Evolutionary conservation across 2,329 filamentous ascomycete genomes (phyloP), one percentile per base, ranked within the genome.

Genomic region (Sarocladiaceae sp.): DNA sequence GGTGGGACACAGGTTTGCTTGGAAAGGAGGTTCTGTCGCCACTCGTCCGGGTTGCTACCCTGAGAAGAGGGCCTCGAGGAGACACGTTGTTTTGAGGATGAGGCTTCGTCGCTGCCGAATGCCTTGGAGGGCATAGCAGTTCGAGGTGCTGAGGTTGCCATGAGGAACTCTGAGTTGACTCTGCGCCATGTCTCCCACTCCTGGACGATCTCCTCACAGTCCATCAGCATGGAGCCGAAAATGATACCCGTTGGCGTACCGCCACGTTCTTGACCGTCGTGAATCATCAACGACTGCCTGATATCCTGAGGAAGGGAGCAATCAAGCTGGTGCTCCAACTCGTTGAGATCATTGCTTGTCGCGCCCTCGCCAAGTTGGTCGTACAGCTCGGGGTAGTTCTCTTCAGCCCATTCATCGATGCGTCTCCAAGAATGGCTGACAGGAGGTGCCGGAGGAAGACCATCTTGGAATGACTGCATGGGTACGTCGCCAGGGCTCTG

Each of bases 191-290:
- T 94, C 56, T 87, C 85, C 88, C 91, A 97, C 62, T 98, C 93
- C 63, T 96, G 89, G 18, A 95, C 84, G 54, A 98, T 95, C 61
- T 98, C 93, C 64, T 98, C 93, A 59, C 93, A 97, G 64, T 98
- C 93, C 47, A 98, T 78, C 51, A 98, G 69, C 93, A 98, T 98
- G 61, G 81, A 85, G 48, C 90, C 80, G 56, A 98, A 97, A 49
- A 98, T 80, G 53, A 97, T 85, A 50, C 93, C 93, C 0, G 91
- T 96, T 1, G 93, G 93, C 46, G 76, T 76, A 51, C 93, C 93
- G 50, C 89, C 88, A 51, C 93, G 85, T 67, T 98, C 93, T 65
- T 98, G 93, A n/a, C 93, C 93, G 58, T 98, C 93, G 63, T 98
- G 93, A 44, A 88, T 65, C 69, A 86, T 82, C 56, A 96, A 69